Evolutionary conservation across 1,284 basidiomycete genomes (phyloP).

Genomic region (Wallemia hederae): DNA sequence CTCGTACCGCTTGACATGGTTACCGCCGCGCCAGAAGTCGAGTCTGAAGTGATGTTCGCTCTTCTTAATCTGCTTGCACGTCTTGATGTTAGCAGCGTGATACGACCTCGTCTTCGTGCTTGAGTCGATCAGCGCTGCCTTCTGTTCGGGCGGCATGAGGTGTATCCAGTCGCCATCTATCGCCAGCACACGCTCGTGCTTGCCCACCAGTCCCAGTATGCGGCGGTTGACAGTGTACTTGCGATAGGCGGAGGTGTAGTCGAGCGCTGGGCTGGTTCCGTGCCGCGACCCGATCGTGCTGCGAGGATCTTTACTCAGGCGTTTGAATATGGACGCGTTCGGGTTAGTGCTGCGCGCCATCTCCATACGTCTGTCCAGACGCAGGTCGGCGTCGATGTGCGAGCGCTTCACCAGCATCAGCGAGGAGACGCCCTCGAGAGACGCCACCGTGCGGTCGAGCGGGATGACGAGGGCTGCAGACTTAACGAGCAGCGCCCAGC

Average conservation of each 20-base stretch:
- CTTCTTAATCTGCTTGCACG: slow-evolving; percentile 56
- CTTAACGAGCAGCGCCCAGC: slow-evolving; percentile 53
- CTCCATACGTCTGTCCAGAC: slow-evolving; percentile 27
- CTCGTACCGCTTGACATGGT: slow-evolving; percentile 59
- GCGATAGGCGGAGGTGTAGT: slow-evolving; percentile 18
- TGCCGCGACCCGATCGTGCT: slow-evolving; percentile 26
- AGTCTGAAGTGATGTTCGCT: slow-evolving; percentile 60
- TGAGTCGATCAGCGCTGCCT: slow-evolving; percentile 1
- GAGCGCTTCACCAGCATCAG: slow-evolving; percentile 52
- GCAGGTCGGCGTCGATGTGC: slow-evolving; percentile 30
- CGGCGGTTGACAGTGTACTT: slow-evolving; percentile 85
- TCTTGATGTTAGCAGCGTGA: slow-evolving; percentile 60
- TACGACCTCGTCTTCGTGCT: slow-evolving; percentile 59
- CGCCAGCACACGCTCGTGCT: slow-evolving; percentile 67
- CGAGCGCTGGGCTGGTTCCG: slow-evolving; percentile 1
- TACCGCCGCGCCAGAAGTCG: slow-evolving; percentile 34
- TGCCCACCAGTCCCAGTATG: slow-evolving; percentile 64
- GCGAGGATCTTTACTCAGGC: slow-evolving; percentile 19
- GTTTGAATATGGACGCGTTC: slow-evolving; percentile 30
- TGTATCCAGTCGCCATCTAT: slow-evolving; percentile 89
- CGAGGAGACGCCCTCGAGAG: slow-evolving; percentile 57
- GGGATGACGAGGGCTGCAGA: slow-evolving; percentile 61
- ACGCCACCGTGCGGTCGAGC: slow-evolving; percentile 79
- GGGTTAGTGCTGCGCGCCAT: slow-evolving; percentile 45
- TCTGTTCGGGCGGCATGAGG: slow-evolving; percentile 5